Base-by-base conservation (phyloP, 108 stramenopile genomes). In the Pseudonitzschia multistriata region DNA sequence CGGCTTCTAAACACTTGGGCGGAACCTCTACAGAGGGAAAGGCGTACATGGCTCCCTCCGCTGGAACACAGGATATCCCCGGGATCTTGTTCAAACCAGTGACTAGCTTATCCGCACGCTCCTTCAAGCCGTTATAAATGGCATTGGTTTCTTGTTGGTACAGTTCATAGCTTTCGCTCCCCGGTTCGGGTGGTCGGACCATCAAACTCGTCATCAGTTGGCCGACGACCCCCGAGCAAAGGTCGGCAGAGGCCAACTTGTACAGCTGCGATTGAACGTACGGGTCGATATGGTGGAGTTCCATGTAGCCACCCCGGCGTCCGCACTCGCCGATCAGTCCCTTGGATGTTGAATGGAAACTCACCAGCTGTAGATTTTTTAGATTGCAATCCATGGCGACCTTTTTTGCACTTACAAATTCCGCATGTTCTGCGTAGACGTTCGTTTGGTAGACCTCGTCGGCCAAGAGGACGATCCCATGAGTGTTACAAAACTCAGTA, bases 391-490 rank as follows among this genome's bases (percentile, higher is more conserved):
- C 85, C 21, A 84, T 39, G 17, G 87, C 83, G 37, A 85, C 81
- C 74, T 89, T 91, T 66, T 89, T 85, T 53, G 94, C 91, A 24
- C 88, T 89, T 36, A 82, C 67, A 73, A 96, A 96, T 49, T 86
- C 56, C 60, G 79, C 78, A 28, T 63, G 80, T 5, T 91, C 80
- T 30, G 77, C 81, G 65, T 94, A 98, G 28, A 98, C 87, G 79
- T 98, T 98, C 53, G 80, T 71, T 70, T 98, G 97, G 67, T 95
- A 93, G 30, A 98, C 97, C 81, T 98, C 96, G 70, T 98, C 97
- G 5, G 95, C 95, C 31, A 96, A 35, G 21, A 97, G 74, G 6
- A 96, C 89, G 53, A 98, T 83, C 30, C 85, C 88, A 63, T 94
- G 72, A 39, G 86, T 80, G 15, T 62, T 54, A 47, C 92, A 93